Percentiles rank a stretch among this genome's conserved stretches.
Conservation (phyloP, 345 rosid genomes). For the Bruguiera gymnorhiza region DNA sequence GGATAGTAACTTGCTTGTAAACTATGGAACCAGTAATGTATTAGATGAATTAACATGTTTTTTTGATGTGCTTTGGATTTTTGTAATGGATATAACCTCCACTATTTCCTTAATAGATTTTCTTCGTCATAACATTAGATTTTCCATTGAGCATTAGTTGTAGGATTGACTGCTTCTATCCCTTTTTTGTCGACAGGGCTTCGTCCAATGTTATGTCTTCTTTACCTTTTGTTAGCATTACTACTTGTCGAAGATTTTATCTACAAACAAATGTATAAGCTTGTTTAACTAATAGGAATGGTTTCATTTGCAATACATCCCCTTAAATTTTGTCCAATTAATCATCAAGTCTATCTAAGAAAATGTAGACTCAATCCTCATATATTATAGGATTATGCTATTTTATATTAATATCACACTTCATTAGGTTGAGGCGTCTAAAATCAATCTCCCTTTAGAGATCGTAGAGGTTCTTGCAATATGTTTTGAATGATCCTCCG, state of each 20-base stretch:
- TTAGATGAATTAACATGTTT: neutral
- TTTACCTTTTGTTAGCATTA: too few relatives aligned
- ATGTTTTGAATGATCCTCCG: too few relatives aligned
- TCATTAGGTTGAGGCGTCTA: too few relatives aligned
- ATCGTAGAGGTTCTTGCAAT: too few relatives aligned
- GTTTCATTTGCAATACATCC: too few relatives aligned
- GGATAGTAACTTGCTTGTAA: neutral
- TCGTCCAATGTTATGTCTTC: neutral
- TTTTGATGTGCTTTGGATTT: neutral
- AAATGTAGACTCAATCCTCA: neutral
- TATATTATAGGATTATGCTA: neutral
- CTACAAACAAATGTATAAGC: too few relatives aligned
- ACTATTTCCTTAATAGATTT: neutral
- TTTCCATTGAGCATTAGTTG: neutral
- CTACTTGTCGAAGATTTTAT: too few relatives aligned
- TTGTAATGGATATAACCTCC: neutral
- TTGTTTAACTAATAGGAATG: too few relatives aligned
- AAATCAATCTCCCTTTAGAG: too few relatives aligned
- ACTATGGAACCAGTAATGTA: neutral
- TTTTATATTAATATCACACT: too few relatives aligned
- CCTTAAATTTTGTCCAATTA: too few relatives aligned
- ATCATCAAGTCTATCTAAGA: neutral
- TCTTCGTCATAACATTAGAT: neutral
- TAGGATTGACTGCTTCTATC: neutral
- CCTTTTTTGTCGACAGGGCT: neutral